Evolutionary conservation across 257 asterid genomes (phyloP), one percentile per base, ranked within the genome.

Genomic region (Ajuga chamaepitys): DNA sequence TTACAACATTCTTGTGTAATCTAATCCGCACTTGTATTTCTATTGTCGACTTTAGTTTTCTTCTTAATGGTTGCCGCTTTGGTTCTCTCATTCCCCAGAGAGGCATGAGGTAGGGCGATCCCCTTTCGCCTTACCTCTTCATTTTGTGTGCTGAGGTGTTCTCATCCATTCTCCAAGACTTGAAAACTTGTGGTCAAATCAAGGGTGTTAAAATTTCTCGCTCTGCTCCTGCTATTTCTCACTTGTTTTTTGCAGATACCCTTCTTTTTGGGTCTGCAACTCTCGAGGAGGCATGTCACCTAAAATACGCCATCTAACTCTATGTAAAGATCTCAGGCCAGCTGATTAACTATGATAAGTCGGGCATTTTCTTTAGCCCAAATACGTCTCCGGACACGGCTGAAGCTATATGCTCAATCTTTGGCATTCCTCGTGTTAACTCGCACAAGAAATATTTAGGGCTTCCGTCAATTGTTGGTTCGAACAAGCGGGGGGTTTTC

Each of bases 391-490:
- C n/a, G n/a, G n/a, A n/a, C n/a, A n/a, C n/a, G n/a, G n/a, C n/a
- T n/a, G n/a, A n/a, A n/a, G n/a, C n/a, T n/a, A n/a, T n/a, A n/a
- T n/a, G n/a, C n/a, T n/a, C n/a, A n/a, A n/a, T n/a, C n/a, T n/a
- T n/a, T n/a, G n/a, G n/a, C n/a, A n/a, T n/a, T n/a, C n/a, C n/a
- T n/a, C n/a, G n/a, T n/a, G n/a, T n/a, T n/a, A n/a, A n/a, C n/a
- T n/a, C n/a, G 1, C 54, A 47, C 0, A 12, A 3, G 0, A 6
- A 16, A 5, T 47, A 47, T 5, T 16, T 47, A 9, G 54, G 54
- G 9, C 3, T 47, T 0, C 54, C 54, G 0, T 5, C 54, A 0
- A 0, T 16, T 1, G 2, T 22, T 0, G 4, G 9, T 0, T 0
- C 2, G 7, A 4, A 16, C 0, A 47, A 47, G 9, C 1, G 1